phyloP scores from a whole-genome alignment of 495 filamentous ascomycete species.

The Neurospora tetraspora region DNA sequence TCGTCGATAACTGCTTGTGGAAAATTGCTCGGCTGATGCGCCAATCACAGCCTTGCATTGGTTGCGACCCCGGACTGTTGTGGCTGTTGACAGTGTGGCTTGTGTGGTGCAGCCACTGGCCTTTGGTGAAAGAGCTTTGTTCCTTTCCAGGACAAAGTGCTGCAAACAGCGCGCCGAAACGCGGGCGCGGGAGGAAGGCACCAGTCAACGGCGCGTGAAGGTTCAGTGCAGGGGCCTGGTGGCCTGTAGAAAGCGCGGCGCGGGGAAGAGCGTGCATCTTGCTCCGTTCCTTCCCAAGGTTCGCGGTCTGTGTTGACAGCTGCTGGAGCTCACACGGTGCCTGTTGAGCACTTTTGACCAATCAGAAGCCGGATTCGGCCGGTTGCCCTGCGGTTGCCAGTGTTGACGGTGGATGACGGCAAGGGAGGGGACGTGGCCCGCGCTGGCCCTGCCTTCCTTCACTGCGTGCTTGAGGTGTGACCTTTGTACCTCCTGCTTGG shows the following conservation, averaged over 20 bases:
- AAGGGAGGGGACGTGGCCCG: conserved; percentile 16
- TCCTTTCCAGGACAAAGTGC: neutral
- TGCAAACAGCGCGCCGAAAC: neutral
- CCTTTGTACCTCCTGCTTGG: conserved; percentile 18
- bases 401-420: conserved; percentile 30
- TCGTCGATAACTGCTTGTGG: neutral
- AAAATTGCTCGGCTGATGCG: neutral
- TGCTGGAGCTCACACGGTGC: neutral
- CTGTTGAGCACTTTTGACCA: conserved; percentile 17
- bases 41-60: neutral
- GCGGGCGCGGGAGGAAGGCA: neutral
- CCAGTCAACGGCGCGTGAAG: neutral
- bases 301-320: neutral
- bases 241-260: neutral
- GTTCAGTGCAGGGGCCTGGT: neutral
- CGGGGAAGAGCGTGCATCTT: neutral
- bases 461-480: conserved; percentile 15
- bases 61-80: neutral
- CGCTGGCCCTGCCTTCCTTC: conserved; percentile 8
- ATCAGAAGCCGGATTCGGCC: conserved; percentile 13
- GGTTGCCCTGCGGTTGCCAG: conserved; percentile 40
- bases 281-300: neutral
- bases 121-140: neutral
- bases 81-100: neutral
- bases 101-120: neutral